These are phyloP conservation scores for Pyropia haitanensis DNA, from an alignment of 23 red algal genomes.

Conservation along the genomic window DNA sequence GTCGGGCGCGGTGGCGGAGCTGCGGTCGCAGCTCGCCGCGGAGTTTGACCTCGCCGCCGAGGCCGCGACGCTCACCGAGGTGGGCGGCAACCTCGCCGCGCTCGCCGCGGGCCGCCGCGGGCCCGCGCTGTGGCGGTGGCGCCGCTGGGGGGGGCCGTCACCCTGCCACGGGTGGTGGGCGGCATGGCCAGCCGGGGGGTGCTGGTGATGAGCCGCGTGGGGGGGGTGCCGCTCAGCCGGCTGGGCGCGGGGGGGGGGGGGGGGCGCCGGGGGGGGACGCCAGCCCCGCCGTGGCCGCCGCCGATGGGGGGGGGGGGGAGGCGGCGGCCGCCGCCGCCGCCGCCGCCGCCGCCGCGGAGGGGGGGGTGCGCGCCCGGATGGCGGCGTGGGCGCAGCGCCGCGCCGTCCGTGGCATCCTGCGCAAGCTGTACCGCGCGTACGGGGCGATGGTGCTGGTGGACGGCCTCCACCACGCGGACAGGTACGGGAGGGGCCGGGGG, in stretches of 20 bases:
- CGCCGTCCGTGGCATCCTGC: constrained; percentile 33
- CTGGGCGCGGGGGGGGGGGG: constrained; percentile 20
- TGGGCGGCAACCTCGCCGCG: constrained; percentile 1
- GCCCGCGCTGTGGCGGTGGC: not conserved
- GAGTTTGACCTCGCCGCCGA: constrained; percentile 80
- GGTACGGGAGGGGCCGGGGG: not conserved
- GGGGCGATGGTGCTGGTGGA: constrained; percentile 77
- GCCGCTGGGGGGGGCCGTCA: constrained; percentile 6
- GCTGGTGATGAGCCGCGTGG: constrained; percentile 65
- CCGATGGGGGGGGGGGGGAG: no score
- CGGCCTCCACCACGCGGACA: constrained; percentile 88
- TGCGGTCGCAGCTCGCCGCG: constrained; percentile 27
- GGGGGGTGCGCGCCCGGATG: no score
- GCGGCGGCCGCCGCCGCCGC: no score
- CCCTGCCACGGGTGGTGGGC: constrained; percentile 25
- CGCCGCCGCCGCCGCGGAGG: no score
- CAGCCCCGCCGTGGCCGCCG: no score
- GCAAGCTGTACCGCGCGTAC: constrained; percentile 47
- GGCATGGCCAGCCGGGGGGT: constrained; percentile 33
- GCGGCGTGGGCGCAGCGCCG: not conserved
- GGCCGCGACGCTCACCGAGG: constrained; percentile 30
- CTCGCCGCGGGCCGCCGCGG: no score
- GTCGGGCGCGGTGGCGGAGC: constrained; percentile 46
- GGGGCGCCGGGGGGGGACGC: not conserved
- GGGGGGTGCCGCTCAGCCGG: constrained; percentile 56